Conservation (phyloP, 2,329 filamentous ascomycete genomes). For the Incumbomyces delicatus region DNA sequence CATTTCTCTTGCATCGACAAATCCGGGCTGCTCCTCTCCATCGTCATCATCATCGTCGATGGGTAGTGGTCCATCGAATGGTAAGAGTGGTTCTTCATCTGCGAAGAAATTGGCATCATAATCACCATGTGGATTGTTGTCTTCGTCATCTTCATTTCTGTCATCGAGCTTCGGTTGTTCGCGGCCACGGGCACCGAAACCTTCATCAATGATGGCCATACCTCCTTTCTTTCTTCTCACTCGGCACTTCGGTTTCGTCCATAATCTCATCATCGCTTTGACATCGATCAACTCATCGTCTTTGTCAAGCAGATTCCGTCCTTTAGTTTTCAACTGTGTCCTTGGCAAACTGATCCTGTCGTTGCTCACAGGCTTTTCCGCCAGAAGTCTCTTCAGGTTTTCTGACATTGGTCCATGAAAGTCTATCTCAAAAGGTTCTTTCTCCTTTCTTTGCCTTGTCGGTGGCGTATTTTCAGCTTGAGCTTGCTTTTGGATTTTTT, state of each 20-base stretch:
- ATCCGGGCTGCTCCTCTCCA: constrained; percentile 26
- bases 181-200: constrained; percentile 73
- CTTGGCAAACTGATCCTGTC: constrained; percentile 77
- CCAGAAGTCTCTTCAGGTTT: constrained; percentile 63
- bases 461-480: constrained; percentile 39
- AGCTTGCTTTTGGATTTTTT: constrained; percentile 75
- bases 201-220: constrained; percentile 80
- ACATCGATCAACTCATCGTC: constrained; percentile 99
- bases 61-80: constrained; percentile 36
- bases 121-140: constrained; percentile 57
- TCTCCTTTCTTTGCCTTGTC: constrained; percentile 69
- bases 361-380: constrained; percentile 71
- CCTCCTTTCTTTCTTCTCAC: constrained; percentile 57
- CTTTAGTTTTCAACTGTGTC: constrained; percentile 92
- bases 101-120: constrained; percentile 95
- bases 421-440: constrained; percentile 91
- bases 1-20: constrained; percentile 41
- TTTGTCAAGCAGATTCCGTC: constrained; percentile 71
- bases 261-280: constrained; percentile 75
- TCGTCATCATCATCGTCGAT: constrained; percentile 35
- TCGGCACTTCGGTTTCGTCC: constrained; percentile 87
- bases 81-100: constrained; percentile 52
- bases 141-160: constrained; percentile 33
- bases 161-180: constrained; percentile 35
- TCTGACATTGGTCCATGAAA: constrained; percentile 68